phyloP scores from a whole-genome alignment of 2,329 filamentous ascomycete genomes.

The Talaromyces marneffei region DNA sequence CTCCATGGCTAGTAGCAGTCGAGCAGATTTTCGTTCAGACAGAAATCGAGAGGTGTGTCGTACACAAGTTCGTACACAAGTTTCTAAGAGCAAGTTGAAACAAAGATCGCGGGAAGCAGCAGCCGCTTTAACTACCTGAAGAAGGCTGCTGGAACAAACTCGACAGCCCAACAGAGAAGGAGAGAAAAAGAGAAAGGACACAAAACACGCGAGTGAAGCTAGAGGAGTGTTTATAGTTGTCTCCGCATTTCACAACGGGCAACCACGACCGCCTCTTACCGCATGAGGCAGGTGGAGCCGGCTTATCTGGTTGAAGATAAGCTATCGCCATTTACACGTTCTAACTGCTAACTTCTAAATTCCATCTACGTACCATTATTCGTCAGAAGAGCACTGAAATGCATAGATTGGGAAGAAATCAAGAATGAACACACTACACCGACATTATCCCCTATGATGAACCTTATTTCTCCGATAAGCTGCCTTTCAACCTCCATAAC shows the following conservation, averaged over 20 bases:
- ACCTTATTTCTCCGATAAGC: neutral
- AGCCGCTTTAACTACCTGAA: neutral
- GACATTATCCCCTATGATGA: neutral
- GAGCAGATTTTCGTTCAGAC: neutral
- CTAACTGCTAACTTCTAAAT: neutral
- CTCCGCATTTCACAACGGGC: conserved; percentile 11
- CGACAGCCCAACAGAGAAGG: neutral
- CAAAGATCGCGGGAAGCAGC: neutral
- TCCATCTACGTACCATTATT: neutral
- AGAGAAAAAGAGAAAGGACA: neutral
- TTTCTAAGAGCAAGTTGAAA: neutral
- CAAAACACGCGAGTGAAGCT: neutral
- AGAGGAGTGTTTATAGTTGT: neutral
- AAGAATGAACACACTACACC: neutral
- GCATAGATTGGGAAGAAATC: neutral
- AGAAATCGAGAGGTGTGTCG: too few species aligned
- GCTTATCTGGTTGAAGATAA: neutral
- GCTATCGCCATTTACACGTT: neutral
- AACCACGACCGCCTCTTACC: neutral
- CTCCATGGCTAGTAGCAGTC: neutral
- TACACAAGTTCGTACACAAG: too few species aligned
- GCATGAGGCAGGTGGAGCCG: conserved; percentile 6
- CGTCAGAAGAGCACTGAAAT: neutral
- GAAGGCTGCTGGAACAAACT: neutral
- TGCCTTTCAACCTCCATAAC: neutral